Base-by-base conservation (phyloP, 257 asterid genomes). In the Verbascum thapsus region DNA sequence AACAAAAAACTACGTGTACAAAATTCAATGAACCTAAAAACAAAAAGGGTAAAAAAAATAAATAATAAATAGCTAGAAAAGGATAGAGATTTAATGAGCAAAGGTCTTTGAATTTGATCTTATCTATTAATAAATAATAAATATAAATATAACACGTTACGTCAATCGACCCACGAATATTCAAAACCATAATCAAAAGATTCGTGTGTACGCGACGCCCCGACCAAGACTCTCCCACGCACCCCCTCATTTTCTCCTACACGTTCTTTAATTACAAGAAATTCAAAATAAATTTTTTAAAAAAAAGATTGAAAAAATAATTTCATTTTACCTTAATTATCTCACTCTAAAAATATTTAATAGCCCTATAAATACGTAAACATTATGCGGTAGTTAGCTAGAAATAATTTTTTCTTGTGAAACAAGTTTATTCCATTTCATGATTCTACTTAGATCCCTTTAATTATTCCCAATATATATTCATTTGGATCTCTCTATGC, bases 391-490 rank as follows among this genome's bases (percentile, higher is more conserved):
- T 52, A 13, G 22, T 1, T n/a, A 5, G 17, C 9, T 41, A 23
- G 22, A 7, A 26, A 1, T 26, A n/a, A n/a, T 26, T 10, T 70
- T 64, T 76, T 61, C 72, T 73, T 76, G 78, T 65, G 45, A 42
- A 57, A 67, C 53, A 60, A 74, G 78, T 59, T 66, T 67, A 76
- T 76, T 76, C 80, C 76, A 10, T 77, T 77, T 48, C 64, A 13
- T 70, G 87, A 89, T 84, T 81, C 94, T 70, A n/a, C 44, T 45
- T 69, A 73, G 91, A 83, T 81, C 81, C 94, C 77, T 80, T 81
- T n/a, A n/a, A n/a, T n/a, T 80, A 72, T 84, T 77, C 83, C 51
- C 51, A 20, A 26, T 62, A 26, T 62, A 22, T 61, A 56, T 38
- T 42, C 67, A 68, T 80, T 64, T 81, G 81, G 74, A 75, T 78